These are phyloP conservation scores for Cystobasidium ongulense DNA, from an alignment of 768 basidiomycete species.

Conservation along the genomic window DNA sequence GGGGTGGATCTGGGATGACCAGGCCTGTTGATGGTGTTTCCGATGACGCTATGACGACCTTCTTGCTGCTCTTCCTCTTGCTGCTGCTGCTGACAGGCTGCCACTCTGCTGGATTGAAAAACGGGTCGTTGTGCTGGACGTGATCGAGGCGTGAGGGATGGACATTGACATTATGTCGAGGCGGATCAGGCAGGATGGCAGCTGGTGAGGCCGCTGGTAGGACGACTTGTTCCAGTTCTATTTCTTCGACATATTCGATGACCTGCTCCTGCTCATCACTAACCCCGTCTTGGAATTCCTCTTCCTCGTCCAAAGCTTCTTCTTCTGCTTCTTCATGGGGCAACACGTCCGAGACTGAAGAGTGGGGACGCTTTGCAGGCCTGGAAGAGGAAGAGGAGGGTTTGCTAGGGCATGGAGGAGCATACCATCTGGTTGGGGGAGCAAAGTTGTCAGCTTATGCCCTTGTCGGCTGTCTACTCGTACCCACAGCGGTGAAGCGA, in stretches of 20 bases:
- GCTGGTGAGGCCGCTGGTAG: neutral
- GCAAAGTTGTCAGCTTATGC: neutral
- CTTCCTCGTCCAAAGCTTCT: neutral
- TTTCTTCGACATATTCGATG: neutral
- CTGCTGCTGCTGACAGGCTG: neutral
- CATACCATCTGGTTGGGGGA: conserved; percentile 7
- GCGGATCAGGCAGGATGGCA: neutral
- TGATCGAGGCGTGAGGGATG: neutral
- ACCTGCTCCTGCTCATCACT: neutral
- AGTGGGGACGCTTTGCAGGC: neutral
- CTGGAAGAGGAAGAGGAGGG: neutral
- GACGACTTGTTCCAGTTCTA: neutral
- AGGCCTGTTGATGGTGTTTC: too few species aligned
- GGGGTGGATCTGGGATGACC: conserved; percentile 3
- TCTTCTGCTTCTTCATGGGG: neutral
- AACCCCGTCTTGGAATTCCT: neutral
- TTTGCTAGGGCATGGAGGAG: neutral
- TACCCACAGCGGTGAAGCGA: conserved; percentile 11
- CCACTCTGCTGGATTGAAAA: neutral
- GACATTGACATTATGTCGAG: neutral
- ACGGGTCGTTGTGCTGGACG: neutral
- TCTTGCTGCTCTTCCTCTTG: neutral
- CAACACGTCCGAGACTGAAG: neutral
- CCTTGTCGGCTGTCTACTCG: neutral
- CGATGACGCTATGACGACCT: too few species aligned